Percentiles rank a stretch among this genome's conserved stretches.
Conservation (phyloP, 495 filamentous ascomycete species). For the Hypoxylon subgilvum region DNA sequence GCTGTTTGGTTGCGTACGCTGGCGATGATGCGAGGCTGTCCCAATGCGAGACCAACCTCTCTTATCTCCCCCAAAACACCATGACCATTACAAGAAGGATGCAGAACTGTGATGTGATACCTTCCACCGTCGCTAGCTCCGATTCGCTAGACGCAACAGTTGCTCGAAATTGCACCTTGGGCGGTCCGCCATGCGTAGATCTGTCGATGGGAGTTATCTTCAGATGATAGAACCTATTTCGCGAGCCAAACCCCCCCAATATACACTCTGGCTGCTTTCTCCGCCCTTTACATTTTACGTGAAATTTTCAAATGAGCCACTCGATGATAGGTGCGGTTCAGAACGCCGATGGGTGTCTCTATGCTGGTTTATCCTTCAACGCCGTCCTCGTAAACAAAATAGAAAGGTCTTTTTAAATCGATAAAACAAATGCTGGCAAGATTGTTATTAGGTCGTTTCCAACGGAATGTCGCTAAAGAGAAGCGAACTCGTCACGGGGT, state of each 20-base stretch:
- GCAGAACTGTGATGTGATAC: constrained; percentile 11
- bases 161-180: constrained; percentile 23
- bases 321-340: constrained; percentile 35
- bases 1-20: constrained; percentile 22
- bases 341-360: constrained; percentile 46
- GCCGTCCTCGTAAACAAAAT: constrained; percentile 42
- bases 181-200: constrained; percentile 18
- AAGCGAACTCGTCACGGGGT: constrained; percentile 19
- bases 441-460: constrained; percentile 34
- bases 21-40: constrained; percentile 7
- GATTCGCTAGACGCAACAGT: constrained; percentile 16
- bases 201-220: constrained; percentile 21
- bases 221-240: constrained; percentile 15
- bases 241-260: constrained; percentile 29
- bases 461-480: constrained; percentile 13
- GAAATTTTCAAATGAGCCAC: constrained; percentile 39
- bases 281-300: constrained; percentile 23
- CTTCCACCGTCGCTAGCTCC: constrained; percentile 10
- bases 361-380: constrained; percentile 46
- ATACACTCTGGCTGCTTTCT: constrained; percentile 31
- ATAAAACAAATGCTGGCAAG: constrained; percentile 38
- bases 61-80: constrained; percentile 22
- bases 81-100: constrained; percentile 30
- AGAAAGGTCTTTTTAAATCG: constrained; percentile 25
- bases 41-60: constrained; percentile 16